Conservation (phyloP, 495 filamentous ascomycete species). For the Penicilliopsis zonata region DNA sequence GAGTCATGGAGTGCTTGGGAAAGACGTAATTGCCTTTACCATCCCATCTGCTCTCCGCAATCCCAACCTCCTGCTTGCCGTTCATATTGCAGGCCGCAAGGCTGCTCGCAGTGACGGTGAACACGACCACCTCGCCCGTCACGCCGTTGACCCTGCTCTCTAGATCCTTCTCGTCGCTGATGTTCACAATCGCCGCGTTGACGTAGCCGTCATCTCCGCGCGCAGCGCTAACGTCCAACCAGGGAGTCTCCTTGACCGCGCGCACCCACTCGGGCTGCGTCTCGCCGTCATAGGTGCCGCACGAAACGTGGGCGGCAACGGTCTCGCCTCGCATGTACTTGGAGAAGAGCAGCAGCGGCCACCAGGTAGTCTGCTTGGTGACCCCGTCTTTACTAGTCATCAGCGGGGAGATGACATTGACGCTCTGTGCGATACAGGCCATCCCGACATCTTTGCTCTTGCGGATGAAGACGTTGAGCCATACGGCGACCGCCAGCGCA, state of each 20-base stretch:
- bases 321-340: slow-evolving; percentile 65
- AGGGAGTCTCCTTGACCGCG: slow-evolving; percentile 51
- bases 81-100: slow-evolving; percentile 48
- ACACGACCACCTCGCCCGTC: slow-evolving; percentile 34
- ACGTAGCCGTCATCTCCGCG: slow-evolving; percentile 49
- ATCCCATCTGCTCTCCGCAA: slow-evolving; percentile 50
- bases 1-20: slow-evolving; percentile 50
- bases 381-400: slow-evolving; percentile 56
- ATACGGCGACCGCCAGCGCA: slow-evolving; percentile 60
- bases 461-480: slow-evolving; percentile 69
- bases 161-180: slow-evolving; percentile 44
- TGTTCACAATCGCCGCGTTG: slow-evolving; percentile 58
- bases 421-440: slow-evolving; percentile 70
- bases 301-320: slow-evolving; percentile 46
- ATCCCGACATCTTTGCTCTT: slow-evolving; percentile 62
- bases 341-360: slow-evolving; percentile 60
- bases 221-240: slow-evolving; percentile 58
- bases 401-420: slow-evolving; percentile 68
- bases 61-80: slow-evolving; percentile 43
- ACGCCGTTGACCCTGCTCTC: slow-evolving; percentile 45
- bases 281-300: slow-evolving; percentile 46
- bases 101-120: slow-evolving; percentile 44
- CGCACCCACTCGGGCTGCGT: slow-evolving; percentile 56
- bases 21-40: slow-evolving; percentile 47
- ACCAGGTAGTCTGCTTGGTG: slow-evolving; percentile 65